Percentiles rank a stretch among this genome's conserved stretches.
Conservation (phyloP, 148 eudicot genomes). For the Euryodendron excelsum region DNA sequence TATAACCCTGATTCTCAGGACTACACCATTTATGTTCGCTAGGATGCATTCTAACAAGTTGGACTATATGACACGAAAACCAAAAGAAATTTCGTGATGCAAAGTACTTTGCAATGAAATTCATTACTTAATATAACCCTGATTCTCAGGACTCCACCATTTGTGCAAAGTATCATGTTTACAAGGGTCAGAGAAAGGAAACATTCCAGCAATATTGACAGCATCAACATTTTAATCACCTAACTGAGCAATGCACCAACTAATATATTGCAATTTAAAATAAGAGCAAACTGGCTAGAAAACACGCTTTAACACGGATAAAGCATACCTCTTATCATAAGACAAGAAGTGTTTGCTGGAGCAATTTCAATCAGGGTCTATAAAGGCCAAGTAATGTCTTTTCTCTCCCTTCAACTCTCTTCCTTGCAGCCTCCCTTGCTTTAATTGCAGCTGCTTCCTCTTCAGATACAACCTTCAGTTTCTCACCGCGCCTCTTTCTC, state of each 20-base stretch:
- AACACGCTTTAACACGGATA: neutral
- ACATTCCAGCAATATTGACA: neutral
- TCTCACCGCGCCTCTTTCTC: conserved; percentile 54
- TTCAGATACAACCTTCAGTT: conserved; percentile 44
- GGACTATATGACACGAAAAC: too few relatives aligned
- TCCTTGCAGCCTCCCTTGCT: conserved; percentile 96
- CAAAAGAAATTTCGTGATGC: too few relatives aligned
- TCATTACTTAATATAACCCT: too few relatives aligned
- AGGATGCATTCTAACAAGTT: too few relatives aligned
- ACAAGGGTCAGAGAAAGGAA: neutral
- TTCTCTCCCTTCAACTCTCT: conserved; percentile 83
- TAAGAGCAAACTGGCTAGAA: neutral
- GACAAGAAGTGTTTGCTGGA: neutral
- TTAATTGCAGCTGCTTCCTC: conserved; percentile 83
- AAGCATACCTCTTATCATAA: neutral
- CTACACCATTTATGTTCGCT: too few relatives aligned
- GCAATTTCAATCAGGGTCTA: conserved; percentile 37
- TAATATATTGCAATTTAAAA: neutral
- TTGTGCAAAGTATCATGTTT: neutral
- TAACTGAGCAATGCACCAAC: neutral
- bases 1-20: too few relatives aligned
- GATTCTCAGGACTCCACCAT: too few relatives aligned
- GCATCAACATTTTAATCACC: neutral
- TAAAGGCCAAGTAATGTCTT: conserved; percentile 79
- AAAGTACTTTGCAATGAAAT: too few relatives aligned